Evolutionary conservation across 169 alveolate species (phyloP).

Genomic region (Plasmodium sp.): DNA sequence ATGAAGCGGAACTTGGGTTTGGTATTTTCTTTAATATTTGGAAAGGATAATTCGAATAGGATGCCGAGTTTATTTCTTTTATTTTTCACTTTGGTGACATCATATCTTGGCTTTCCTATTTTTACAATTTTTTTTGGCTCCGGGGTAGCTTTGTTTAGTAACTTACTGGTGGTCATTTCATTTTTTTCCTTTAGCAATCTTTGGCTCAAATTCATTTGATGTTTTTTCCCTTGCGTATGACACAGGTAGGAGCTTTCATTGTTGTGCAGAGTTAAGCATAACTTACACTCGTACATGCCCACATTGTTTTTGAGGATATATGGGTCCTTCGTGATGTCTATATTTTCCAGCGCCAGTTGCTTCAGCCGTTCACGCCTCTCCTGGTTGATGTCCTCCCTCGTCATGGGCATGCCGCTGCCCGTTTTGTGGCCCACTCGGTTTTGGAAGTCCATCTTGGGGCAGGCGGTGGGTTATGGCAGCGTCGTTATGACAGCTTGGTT

Average conservation of each 20-base stretch:
- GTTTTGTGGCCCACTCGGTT: conserved; percentile 98
- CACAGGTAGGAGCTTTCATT: conserved; percentile 98
- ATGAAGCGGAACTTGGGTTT: conserved; percentile 94
- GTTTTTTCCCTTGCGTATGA: conserved; percentile 99
- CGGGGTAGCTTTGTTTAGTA: conserved; percentile 23
- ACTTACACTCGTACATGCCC: conserved; percentile 92
- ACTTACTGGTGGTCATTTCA: conserved; percentile 73
- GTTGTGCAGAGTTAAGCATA: conserved; percentile 98
- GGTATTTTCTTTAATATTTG: conserved; percentile 91
- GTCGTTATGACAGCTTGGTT: no score
- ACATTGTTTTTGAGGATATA: conserved; percentile 97
- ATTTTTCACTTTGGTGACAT: conserved; percentile 95
- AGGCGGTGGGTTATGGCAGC: not conserved
- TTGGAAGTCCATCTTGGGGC: conserved; percentile 94
- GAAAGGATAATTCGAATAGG: conserved; percentile 96
- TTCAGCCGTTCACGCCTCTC: conserved; percentile 97
- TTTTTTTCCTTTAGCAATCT: conserved; percentile 96
- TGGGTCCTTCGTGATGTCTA: conserved; percentile 97
- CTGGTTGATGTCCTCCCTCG: conserved; percentile 94
- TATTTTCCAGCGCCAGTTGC: conserved; percentile 96
- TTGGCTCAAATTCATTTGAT: conserved; percentile 95
- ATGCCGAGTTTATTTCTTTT: conserved; percentile 94
- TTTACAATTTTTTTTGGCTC: conserved; percentile 84
- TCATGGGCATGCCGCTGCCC: conserved; percentile 98
- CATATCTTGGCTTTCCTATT: conserved; percentile 99